Base-by-base conservation (phyloP, 2,329 filamentous ascomycete species). In the Colletotrichum sp. region DNA sequence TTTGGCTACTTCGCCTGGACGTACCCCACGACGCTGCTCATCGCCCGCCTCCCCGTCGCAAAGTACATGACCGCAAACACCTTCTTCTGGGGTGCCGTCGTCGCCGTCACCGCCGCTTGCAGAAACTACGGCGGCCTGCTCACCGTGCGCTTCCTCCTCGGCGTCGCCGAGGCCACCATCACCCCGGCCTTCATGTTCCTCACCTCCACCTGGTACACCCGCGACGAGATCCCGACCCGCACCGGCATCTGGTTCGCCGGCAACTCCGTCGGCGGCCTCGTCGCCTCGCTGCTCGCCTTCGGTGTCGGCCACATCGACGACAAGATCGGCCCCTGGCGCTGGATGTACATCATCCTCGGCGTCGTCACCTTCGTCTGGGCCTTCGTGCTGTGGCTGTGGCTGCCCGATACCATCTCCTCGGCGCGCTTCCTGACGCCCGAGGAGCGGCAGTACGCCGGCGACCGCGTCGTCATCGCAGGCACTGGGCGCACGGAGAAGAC, bases 281-380 rank as follows among this genome's bases (percentile, higher is more conserved):
- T 87, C 3, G 87, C 88, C 3, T 89, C 87, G 32, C 81, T 91
- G 4, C 81, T 91, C 9, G 89, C 90, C 4, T 93, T 90, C 74
- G 90, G 87, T 4, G 83, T 92, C 9, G 91, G 91, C 0, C 90
- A 92, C 76, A 85, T 91, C 57, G 78, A 81, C 12, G 82, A 87
- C 64, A 74, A 80, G 15, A 79, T 91, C 19, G 84, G 83, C 22
- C 87, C 88, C 5, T 92, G 90, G 90, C 85, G 87, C 67, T 91
- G 88, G 87, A 89, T 92, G 87, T 92, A 90, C 79, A 89, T 90
- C 75, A 84, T 91, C 32, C 84, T 91, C 2, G 90, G 91, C 1
- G 73, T 85, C 0, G 79, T 82, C 1, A 92, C 90, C 0, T 88
- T 90, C 68, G 77, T 90, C 5, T 89, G 90, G 87, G 86, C 86